These are phyloP conservation scores for Phytophthora chlamydospora DNA, from an alignment of 352 stramenopile species.

Conservation along the genomic window DNA sequence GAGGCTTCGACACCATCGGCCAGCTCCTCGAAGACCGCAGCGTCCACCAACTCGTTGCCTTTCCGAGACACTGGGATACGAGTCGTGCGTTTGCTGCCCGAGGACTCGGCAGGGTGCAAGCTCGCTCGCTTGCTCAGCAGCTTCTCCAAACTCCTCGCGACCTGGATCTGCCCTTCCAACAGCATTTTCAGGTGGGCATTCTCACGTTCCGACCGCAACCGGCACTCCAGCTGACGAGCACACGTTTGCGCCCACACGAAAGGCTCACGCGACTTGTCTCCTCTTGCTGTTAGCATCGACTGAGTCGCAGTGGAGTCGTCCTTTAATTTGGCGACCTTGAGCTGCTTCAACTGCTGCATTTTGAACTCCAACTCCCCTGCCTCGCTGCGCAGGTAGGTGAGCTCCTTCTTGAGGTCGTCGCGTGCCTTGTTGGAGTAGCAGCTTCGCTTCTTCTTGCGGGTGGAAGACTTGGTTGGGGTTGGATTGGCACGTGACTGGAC, in stretches of 20 bases:
- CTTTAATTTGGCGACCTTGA: slow-evolving; percentile 21
- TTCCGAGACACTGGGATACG: slow-evolving; percentile 24
- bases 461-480: not conserved
- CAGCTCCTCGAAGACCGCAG: slow-evolving; percentile 34
- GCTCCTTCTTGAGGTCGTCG: slow-evolving; percentile 27
- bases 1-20: slow-evolving; percentile 32
- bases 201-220: slow-evolving; percentile 28
- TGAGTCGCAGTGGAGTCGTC: slow-evolving; percentile 2
- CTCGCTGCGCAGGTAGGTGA: slow-evolving; percentile 27
- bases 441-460: slow-evolving; percentile 17
- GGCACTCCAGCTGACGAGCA: slow-evolving; percentile 19
- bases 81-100: slow-evolving; percentile 28
- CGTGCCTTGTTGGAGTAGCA: slow-evolving; percentile 42
- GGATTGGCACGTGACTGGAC: not conserved
- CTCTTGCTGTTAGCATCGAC: not conserved
- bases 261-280: not conserved
- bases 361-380: slow-evolving; percentile 26
- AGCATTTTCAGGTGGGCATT: slow-evolving; percentile 33
- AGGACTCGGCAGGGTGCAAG: slow-evolving; percentile 13
- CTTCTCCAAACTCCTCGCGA: slow-evolving; percentile 33
- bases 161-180: slow-evolving; percentile 31
- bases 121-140: slow-evolving; percentile 28
- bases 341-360: slow-evolving; percentile 17
- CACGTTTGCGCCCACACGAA: slow-evolving; percentile 36
- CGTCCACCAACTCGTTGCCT: slow-evolving; percentile 24